Evolutionary conservation across 139 green algal species (phyloP).

Genomic region (Chlorella sp.): DNA sequence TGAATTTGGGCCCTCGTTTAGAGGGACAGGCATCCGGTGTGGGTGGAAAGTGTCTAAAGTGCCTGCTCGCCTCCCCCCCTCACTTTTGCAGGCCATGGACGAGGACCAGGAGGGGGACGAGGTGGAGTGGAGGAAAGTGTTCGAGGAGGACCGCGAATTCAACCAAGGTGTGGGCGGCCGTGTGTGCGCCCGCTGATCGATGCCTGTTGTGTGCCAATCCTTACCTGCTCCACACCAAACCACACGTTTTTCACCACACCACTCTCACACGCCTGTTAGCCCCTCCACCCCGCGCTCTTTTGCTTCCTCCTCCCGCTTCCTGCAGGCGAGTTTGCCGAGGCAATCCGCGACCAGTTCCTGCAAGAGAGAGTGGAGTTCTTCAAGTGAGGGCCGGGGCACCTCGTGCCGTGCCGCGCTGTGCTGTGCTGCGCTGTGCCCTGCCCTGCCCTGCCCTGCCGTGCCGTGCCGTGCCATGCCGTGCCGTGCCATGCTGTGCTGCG

Average conservation of each 20-base stretch:
- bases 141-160: slow-evolving; percentile 73
- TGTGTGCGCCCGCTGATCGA: too few species aligned
- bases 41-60: too few species aligned
- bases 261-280: neutral
- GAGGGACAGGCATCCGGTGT: too few species aligned
- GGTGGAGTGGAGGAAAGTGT: slow-evolving; percentile 61
- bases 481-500: neutral
- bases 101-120: slow-evolving; percentile 54
- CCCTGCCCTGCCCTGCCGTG: neutral
- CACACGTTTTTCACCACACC: too few species aligned
- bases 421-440: neutral
- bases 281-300: neutral
- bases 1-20: too few species aligned
- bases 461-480: neutral
- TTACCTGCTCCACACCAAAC: too few species aligned
- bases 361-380: slow-evolving; percentile 58
- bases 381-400: slow-evolving; percentile 1
- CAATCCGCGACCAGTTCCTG: slow-evolving; percentile 68
- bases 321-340: slow-evolving; percentile 69
- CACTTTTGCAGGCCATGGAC: slow-evolving; percentile 49
- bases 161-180: slow-evolving; percentile 52
- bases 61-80: too few species aligned
- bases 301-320: neutral
- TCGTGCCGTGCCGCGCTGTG: neutral
- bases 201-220: too few species aligned